Evolutionary conservation across 192 early-diverging fungal species (phyloP).

Genomic region (Entomortierella lignicola): DNA sequence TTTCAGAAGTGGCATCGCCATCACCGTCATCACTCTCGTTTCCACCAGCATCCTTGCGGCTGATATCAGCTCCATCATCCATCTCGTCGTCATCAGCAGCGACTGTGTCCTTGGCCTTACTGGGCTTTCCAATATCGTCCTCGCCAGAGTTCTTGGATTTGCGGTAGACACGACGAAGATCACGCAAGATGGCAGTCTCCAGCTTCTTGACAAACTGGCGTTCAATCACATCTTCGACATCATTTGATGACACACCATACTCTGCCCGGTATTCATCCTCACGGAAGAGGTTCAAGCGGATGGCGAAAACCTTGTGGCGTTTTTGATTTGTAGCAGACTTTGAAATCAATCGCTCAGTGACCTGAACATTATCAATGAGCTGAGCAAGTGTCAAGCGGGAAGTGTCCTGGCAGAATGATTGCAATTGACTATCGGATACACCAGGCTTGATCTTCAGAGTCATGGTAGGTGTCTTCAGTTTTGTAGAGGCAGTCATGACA

Average conservation of each 20-base stretch:
- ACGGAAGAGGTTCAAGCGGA: constrained; percentile 89
- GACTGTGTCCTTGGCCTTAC: constrained; percentile 46
- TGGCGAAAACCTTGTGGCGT: constrained; percentile 81
- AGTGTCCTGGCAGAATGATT: constrained; percentile 77
- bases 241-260: constrained; percentile 73
- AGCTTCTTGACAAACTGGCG: constrained; percentile 77
- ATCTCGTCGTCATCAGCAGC: constrained; percentile 63
- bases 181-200: constrained; percentile 79
- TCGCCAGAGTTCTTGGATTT: constrained; percentile 52
- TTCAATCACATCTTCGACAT: constrained; percentile 83
- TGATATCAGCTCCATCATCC: constrained; percentile 59
- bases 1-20: constrained; percentile 79
- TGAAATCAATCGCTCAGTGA: constrained; percentile 78
- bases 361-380: constrained; percentile 87
- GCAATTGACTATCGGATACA: constrained; percentile 72
- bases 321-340: constrained; percentile 57
- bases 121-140: constrained; percentile 53
- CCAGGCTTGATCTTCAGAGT: constrained; percentile 78
- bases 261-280: constrained; percentile 80
- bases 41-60: constrained; percentile 40
- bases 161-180: constrained; percentile 72
- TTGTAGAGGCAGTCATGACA: constrained; percentile 96
- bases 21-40: constrained; percentile 71
- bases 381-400: constrained; percentile 83
- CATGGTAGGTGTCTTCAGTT: constrained; percentile 95